These are phyloP conservation scores for Penicillium psychrosexuale DNA, from an alignment of 2,329 filamentous ascomycete genomes.

Conservation along the genomic window DNA sequence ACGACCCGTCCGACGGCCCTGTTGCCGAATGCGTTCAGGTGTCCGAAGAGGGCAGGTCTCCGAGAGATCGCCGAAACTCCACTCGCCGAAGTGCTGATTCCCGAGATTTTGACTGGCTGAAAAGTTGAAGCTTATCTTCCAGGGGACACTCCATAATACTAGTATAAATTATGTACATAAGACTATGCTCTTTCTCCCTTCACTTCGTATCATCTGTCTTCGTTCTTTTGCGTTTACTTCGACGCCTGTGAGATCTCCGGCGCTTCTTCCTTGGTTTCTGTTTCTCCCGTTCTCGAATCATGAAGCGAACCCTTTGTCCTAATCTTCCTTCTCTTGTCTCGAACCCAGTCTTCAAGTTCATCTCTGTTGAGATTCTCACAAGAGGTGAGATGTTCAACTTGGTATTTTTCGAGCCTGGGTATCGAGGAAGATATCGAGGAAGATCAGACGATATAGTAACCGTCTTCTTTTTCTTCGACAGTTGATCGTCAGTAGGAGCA, in stretches of 20 bases:
- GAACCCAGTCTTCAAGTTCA: background rate
- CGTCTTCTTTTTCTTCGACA: background rate
- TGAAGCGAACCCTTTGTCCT: background rate
- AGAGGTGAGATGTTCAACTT: background rate
- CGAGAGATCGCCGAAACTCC: background rate
- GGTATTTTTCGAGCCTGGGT: background rate
- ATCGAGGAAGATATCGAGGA: conserved; percentile 1
- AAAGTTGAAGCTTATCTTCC: background rate
- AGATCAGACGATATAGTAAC: conserved; percentile 5
- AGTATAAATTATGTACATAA: background rate
- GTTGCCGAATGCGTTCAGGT: background rate
- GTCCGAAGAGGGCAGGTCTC: background rate
- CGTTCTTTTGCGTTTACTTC: background rate
- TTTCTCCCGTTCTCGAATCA: background rate
- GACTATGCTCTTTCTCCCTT: background rate
- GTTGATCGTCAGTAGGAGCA: background rate
- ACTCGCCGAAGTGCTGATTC: background rate
- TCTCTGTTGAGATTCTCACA: conserved; percentile 1
- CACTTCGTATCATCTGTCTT: background rate
- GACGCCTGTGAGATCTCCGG: background rate
- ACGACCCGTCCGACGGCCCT: background rate
- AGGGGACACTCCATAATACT: background rate
- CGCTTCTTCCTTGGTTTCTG: background rate
- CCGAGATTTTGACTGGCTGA: background rate
- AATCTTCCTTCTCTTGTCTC: background rate